phyloP scores from a whole-genome alignment of 106 monocot genomes.

The Hemerocallis citrina region DNA sequence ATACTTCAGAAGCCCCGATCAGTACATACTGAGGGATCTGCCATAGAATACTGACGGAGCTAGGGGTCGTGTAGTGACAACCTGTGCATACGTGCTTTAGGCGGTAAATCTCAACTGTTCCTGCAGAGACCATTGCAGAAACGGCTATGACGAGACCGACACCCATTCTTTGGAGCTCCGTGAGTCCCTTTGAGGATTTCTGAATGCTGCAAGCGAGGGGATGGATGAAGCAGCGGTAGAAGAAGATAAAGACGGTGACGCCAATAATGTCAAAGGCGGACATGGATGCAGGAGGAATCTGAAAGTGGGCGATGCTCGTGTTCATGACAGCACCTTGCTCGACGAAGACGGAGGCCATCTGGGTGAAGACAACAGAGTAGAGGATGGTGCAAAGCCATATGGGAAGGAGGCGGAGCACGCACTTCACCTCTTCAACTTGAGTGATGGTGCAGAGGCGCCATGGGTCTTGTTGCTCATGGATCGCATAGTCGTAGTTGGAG shows the following conservation, averaged over 20 bases:
- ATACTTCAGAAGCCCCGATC: constrained; percentile 33
- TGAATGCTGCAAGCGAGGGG: constrained; percentile 1
- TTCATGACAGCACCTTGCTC: constrained; percentile 39
- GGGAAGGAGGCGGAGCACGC: constrained; percentile 28
- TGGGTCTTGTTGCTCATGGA: neutral
- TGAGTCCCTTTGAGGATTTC: neutral
- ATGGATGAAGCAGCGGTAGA: constrained; percentile 11
- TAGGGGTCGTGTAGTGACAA: neutral
- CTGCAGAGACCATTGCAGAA: constrained; percentile 13
- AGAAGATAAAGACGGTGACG: constrained; percentile 15
- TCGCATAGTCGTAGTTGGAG: neutral
- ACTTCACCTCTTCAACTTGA: constrained; percentile 29
- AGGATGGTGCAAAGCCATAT: constrained; percentile 31
- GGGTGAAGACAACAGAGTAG: constrained; percentile 21
- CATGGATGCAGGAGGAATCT: constrained; percentile 25
- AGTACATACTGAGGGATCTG: constrained; percentile 32
- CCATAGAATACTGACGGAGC: constrained; percentile 25
- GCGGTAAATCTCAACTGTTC: constrained; percentile 7
- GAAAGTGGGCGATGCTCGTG: constrained; percentile 9
- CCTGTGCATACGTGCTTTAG: constrained; percentile 6
- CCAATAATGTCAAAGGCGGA: constrained; percentile 22
- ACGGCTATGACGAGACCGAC: constrained; percentile 19
- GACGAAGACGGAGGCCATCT: constrained; percentile 26
- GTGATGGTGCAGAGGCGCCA: constrained; percentile 19
- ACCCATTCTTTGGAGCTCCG: constrained; percentile 21